A percentile compares a stretch with the other conserved stretches of the same genome.
Evolutionary conservation across 768 basidiomycete genomes (phyloP).

Genomic region (Pleurotus tuber-regium): DNA sequence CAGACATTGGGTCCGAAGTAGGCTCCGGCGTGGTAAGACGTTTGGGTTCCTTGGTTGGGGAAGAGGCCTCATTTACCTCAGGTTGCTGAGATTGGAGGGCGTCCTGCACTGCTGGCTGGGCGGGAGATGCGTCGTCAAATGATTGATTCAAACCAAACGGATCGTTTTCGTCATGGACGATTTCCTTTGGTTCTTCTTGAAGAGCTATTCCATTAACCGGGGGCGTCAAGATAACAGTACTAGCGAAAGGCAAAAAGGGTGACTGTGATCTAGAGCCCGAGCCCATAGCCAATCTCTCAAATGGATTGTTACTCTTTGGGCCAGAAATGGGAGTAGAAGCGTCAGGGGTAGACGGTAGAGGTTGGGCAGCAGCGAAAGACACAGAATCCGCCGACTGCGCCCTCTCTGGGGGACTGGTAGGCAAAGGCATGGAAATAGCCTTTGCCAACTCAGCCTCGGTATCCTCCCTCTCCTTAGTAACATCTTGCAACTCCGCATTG

Average conservation of each 20-base stretch:
- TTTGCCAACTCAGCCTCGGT: slow-evolving; percentile 49
- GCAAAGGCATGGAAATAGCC: slow-evolving; percentile 20
- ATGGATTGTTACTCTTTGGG: slow-evolving; percentile 87
- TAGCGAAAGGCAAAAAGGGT: slow-evolving; percentile 54
- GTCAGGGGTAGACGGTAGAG: slow-evolving; percentile 72
- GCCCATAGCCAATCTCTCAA: slow-evolving; percentile 65
- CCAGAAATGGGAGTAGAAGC: slow-evolving; percentile 48
- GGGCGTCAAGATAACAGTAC: slow-evolving; percentile 34
- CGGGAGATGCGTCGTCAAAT: slow-evolving; percentile 19
- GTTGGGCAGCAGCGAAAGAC: slow-evolving; percentile 63
- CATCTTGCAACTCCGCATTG: slow-evolving; percentile 46
- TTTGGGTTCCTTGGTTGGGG: slow-evolving; percentile 17
- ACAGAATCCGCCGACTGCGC: slow-evolving; percentile 47
- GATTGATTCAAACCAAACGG: slow-evolving; percentile 51
- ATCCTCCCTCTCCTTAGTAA: slow-evolving; percentile 54
- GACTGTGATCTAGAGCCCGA: slow-evolving; percentile 54
- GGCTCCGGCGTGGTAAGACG: slow-evolving; percentile 18
- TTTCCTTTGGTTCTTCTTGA: slow-evolving; percentile 5
- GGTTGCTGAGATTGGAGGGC: slow-evolving; percentile 14
- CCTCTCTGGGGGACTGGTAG: slow-evolving; percentile 21
- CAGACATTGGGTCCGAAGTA: slow-evolving; percentile 16
- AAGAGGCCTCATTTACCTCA: slow-evolving; percentile 9
- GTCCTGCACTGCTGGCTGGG: slow-evolving; percentile 15
- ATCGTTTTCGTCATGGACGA: slow-evolving; percentile 33
- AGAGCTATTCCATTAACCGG: slow-evolving; percentile 25